These are phyloP conservation scores for Phytophthora syringae DNA, from an alignment of 352 stramenopile species.

Conservation along the genomic window DNA sequence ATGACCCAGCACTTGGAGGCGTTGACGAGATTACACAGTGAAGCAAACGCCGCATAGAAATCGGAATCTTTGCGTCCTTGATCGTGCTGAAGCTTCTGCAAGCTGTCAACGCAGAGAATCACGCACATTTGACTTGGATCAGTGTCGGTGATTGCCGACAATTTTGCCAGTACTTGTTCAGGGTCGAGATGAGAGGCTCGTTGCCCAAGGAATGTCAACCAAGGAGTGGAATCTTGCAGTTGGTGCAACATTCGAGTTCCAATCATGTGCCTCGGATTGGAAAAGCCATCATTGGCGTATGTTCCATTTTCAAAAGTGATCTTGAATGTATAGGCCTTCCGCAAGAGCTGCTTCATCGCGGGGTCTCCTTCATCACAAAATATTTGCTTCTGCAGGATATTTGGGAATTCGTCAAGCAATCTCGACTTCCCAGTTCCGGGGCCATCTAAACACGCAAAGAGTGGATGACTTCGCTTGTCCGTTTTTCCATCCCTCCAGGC, in stretches of 20 bases:
- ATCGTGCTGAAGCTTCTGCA: constrained; percentile 23
- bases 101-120: constrained; percentile 22
- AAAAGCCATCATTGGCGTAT: background rate
- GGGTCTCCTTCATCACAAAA: constrained; percentile 11
- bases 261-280: background rate
- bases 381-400: constrained; percentile 16
- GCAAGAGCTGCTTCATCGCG: constrained; percentile 24
- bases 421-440: constrained; percentile 31
- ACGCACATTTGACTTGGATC: constrained; percentile 18
- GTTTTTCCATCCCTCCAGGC: constrained; percentile 3
- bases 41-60: constrained; percentile 10
- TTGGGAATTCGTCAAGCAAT: constrained; percentile 30
- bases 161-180: constrained; percentile 9
- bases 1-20: constrained; percentile 29
- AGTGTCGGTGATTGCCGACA: constrained; percentile 14
- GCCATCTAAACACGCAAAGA: constrained; percentile 23
- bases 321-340: constrained; percentile 29
- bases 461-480: constrained; percentile 25
- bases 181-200: no score
- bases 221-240: no score
- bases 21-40: constrained; percentile 22
- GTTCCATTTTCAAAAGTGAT: constrained; percentile 28
- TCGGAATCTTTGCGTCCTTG: constrained; percentile 12
- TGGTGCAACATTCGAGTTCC: constrained; percentile 12
- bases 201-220: no score